Conservation (phyloP, 2,329 filamentous ascomycete genomes). For the Teratosphaeria gauchensis region DNA sequence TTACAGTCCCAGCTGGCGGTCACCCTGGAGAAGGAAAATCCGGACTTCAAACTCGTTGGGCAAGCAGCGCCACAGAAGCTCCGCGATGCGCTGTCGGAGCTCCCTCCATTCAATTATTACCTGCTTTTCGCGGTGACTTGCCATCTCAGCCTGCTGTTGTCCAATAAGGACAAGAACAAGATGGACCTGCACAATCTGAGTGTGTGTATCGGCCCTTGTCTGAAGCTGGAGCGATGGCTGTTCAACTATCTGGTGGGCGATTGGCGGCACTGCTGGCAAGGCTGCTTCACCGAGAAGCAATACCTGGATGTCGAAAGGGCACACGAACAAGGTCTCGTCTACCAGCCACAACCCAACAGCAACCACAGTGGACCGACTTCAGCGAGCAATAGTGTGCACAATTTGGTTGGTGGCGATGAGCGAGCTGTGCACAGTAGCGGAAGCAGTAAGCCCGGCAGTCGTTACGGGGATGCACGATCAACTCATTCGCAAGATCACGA, state of each 20-base stretch:
- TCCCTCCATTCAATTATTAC: conserved; percentile 97
- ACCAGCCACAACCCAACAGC: neutral
- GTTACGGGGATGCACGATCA: conserved; percentile 3
- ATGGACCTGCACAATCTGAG: conserved; percentile 95
- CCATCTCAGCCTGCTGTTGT: conserved; percentile 82
- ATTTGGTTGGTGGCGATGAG: conserved; percentile 6
- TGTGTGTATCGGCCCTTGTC: conserved; percentile 93
- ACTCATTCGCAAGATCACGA: neutral
- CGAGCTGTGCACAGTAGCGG: conserved; percentile 11
- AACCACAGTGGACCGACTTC: neutral
- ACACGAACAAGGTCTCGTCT: conserved; percentile 15
- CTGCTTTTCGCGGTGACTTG: conserved; percentile 95
- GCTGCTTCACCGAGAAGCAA: conserved; percentile 77
- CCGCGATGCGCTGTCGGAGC: conserved; percentile 80
- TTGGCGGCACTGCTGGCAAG: conserved; percentile 95
- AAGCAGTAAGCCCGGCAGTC: conserved; percentile 4
- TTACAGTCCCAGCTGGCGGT: conserved; percentile 70
- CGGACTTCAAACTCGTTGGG: conserved; percentile 53
- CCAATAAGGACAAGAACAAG: conserved; percentile 91
- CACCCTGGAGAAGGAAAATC: conserved; percentile 72
- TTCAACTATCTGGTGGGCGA: conserved; percentile 93
- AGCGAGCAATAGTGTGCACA: neutral
- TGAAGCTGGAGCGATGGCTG: conserved; percentile 91
- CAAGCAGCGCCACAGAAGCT: conserved; percentile 67
- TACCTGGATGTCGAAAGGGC: conserved; percentile 16